Base-by-base conservation (phyloP, 345 rosid species). In the Eucalyptus victrix region DNA sequence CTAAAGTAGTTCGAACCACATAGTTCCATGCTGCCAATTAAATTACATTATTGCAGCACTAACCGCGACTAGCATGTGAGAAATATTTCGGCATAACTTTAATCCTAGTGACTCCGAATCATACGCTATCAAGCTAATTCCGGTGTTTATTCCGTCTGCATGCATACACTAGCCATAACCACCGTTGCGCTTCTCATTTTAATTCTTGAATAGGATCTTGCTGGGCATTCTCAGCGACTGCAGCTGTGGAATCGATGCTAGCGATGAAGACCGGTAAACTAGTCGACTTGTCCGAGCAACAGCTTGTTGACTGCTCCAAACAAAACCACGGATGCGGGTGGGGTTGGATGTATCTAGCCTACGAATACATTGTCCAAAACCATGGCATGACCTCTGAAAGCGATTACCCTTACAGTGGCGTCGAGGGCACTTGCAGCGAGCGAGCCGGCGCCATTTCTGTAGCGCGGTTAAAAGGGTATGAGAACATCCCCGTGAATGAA, bases 281-380 rank as follows among this genome's bases (percentile, higher is more conserved):
- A 10, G 26, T 90, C 9, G 83, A 93, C 1, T 67, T 96, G 21
- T 95, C 97, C 1, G 97, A 94, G 88, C 97, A 96, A 88, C 94
- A 96, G 89, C 92, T 96, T 26, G 88, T 95, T 40, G 96, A 95
- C 19, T 96, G 95, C 56, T 90, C 81, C 83, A 89, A 89, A n/a
- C 88, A 45, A 8, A 92, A 92, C 19, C 72, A 91, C 18, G 97
- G 97, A 86, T 96, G 95, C 60, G 8, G 37, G 0, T 94, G 95
- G 47, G 94, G 94, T 58, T 89, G 58, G 21, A 90, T 91, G 94
- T 90, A 91, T 4, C 49, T 87, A 26, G 95, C 94, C 14, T 92
- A 92, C 8, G 53, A 90, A 19, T 92, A 89, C 87, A 91, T 94
- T 26, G 18, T 0, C 51, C 4, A 72, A 42, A 92, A 92, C 87